Conservation (phyloP, 73 alveolate genomes). For the Tetrahymena borealis region DNA sequence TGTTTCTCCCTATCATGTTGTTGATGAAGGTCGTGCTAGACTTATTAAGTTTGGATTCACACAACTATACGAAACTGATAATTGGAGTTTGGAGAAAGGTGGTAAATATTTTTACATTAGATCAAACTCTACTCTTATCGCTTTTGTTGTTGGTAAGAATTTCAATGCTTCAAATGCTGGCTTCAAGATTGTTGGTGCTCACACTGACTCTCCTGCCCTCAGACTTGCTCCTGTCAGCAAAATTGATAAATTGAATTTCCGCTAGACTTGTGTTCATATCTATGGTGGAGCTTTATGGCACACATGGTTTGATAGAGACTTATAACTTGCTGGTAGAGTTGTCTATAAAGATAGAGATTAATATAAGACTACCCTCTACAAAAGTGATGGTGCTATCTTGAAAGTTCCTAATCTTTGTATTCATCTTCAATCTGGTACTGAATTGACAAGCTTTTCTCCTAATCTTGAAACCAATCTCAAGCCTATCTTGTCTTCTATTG, state of each 20-base stretch:
- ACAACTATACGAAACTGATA: background rate
- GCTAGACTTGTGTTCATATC: conserved; percentile 66
- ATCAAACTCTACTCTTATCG: conserved; percentile 79
- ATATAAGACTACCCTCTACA: conserved; percentile 67
- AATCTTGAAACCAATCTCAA: conserved; percentile 80
- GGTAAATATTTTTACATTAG: conserved; percentile 75
- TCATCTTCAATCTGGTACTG: conserved; percentile 66
- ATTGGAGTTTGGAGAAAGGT: conserved; percentile 79
- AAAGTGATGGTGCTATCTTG: conserved; percentile 75
- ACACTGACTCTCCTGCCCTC: conserved; percentile 87
- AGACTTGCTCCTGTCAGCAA: conserved; percentile 83
- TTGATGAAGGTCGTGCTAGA: background rate
- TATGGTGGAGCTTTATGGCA: conserved; percentile 98
- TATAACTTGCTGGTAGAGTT: conserved; percentile 89
- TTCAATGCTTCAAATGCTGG: conserved; percentile 37
- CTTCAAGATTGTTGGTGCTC: conserved; percentile 83
- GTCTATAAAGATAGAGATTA: conserved; percentile 65
- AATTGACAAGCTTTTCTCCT: conserved; percentile 60
- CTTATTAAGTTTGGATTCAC: background rate
- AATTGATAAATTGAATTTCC: conserved; percentile 55
- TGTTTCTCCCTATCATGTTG: background rate
- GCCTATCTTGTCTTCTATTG: conserved; percentile 74
- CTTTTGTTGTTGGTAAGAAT: conserved; percentile 78
- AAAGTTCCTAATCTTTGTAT: conserved; percentile 87
- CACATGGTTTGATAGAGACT: conserved; percentile 95